Evolutionary conservation across 2,329 filamentous ascomycete species (phyloP).

Genomic region (Fusarium beomiforme): DNA sequence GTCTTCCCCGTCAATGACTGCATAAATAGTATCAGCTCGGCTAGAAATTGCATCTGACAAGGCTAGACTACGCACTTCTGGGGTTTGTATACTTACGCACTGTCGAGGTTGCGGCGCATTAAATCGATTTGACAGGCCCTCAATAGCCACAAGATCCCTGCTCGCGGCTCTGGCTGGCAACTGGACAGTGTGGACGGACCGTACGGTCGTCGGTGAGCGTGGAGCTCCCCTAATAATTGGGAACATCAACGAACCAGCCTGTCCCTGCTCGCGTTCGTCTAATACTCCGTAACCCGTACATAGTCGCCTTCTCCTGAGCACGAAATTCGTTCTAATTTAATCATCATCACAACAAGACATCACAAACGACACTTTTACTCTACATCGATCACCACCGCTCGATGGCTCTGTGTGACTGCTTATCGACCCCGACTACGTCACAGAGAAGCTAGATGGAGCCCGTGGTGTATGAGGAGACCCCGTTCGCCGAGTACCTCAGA

Average conservation of each 20-base stretch:
- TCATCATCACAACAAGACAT: constrained; percentile 23
- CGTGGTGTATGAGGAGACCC: constrained; percentile 85
- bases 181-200: constrained; percentile 31
- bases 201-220: constrained; percentile 30
- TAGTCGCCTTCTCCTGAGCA: constrained; percentile 37
- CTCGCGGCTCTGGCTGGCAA: constrained; percentile 20
- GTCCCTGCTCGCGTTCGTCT: constrained; percentile 33
- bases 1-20: constrained; percentile 19
- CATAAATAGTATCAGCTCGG: constrained; percentile 22
- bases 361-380: constrained; percentile 13
- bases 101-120: constrained; percentile 15
- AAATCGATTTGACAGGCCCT: constrained; percentile 21
- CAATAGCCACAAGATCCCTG: constrained; percentile 20
- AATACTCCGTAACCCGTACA: constrained; percentile 10
- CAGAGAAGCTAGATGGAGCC: constrained; percentile 72
- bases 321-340: constrained; percentile 13
- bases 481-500: constrained; percentile 89
- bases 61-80: constrained; percentile 7
- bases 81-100: constrained; percentile 7
- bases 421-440: constrained; percentile 42
- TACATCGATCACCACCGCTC: constrained; percentile 32
- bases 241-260: constrained; percentile 38
- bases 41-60: constrained; percentile 30
- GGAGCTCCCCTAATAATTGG: constrained; percentile 43
- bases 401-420: constrained; percentile 45